phyloP scores from a whole-genome alignment of 192 early-diverging fungal species.

The Coemansia sp. region DNA sequence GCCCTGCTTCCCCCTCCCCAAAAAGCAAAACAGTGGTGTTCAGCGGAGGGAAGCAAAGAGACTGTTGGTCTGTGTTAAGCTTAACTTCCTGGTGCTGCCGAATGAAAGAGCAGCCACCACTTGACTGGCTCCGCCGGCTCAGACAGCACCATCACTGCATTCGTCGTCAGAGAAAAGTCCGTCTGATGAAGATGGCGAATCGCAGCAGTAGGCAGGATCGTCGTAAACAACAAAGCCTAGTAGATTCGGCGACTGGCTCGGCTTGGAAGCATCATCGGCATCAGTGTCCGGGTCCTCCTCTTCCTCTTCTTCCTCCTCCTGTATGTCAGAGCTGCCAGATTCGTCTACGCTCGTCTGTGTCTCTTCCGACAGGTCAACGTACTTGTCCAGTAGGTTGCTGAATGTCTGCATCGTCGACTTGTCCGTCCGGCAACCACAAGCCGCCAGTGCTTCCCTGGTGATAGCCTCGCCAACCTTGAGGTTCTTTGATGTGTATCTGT shows the following conservation, averaged over 20 bases:
- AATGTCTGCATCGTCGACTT: background rate
- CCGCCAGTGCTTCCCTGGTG: background rate
- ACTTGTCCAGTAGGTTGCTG: constrained; percentile 1
- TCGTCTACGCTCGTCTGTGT: background rate
- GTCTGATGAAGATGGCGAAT: background rate
- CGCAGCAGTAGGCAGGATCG: background rate
- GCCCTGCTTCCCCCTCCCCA: background rate
- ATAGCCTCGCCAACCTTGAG: background rate
- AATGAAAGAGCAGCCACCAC: no score
- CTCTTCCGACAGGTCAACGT: constrained; percentile 7
- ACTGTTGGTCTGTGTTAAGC: no score
- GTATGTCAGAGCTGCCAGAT: background rate
- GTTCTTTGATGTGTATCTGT: background rate
- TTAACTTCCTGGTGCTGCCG: no score
- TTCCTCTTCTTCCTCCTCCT: no score
- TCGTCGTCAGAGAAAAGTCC: background rate
- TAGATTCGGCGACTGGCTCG: background rate
- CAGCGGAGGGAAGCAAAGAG: no score
- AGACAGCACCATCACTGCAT: background rate
- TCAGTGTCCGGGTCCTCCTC: no score
- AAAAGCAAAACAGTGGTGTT: no score
- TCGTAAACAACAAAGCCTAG: background rate
- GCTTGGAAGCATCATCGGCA: no score
- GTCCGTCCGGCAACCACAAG: background rate
- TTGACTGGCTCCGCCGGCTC: no score